Conservation (phyloP, 345 rosid species). For the Streptanthus diversifolius region DNA sequence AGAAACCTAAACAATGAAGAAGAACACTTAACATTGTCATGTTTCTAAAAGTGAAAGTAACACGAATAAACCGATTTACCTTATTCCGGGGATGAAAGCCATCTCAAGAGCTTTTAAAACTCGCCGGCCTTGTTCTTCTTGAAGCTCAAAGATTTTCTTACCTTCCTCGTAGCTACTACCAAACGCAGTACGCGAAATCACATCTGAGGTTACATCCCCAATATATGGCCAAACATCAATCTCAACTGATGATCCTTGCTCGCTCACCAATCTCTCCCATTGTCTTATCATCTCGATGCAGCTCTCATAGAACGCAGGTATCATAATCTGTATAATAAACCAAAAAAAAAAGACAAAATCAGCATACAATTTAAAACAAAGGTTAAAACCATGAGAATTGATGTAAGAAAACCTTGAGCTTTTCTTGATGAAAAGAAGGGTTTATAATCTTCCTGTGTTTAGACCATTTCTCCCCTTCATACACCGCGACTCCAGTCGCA, state of each 20-base stretch:
- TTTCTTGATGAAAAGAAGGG: slow-evolving; percentile 44
- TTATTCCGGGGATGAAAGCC: slow-evolving; percentile 55
- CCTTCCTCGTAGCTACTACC: slow-evolving; percentile 77
- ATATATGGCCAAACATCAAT: slow-evolving; percentile 41
- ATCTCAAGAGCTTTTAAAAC: slow-evolving; percentile 28
- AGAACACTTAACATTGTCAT: background rate
- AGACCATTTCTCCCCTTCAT: slow-evolving; percentile 47
- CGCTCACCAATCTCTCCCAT: slow-evolving; percentile 32
- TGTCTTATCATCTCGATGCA: slow-evolving; percentile 33
- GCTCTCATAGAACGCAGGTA: slow-evolving; percentile 38
- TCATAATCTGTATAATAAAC: slow-evolving; percentile 10
- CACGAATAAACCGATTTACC: slow-evolving; percentile 34
- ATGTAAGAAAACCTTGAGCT: slow-evolving; percentile 35
- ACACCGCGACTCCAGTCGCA: slow-evolving; percentile 24
- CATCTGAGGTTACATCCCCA: slow-evolving; percentile 36
- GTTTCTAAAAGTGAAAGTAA: background rate
- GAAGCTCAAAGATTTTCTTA: slow-evolving; percentile 52
- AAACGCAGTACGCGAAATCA: slow-evolving; percentile 51
- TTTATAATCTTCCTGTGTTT: slow-evolving; percentile 43
- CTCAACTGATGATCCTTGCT: slow-evolving; percentile 26
- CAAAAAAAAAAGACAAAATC: background rate
- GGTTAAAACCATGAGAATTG: background rate
- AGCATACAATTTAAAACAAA: slow-evolving; percentile 11
- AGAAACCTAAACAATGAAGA: slow-evolving; percentile 32
- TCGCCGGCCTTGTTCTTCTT: slow-evolving; percentile 42